phyloP scores from a whole-genome alignment of 257 asterid species.

The Gentiana macrophylla region DNA sequence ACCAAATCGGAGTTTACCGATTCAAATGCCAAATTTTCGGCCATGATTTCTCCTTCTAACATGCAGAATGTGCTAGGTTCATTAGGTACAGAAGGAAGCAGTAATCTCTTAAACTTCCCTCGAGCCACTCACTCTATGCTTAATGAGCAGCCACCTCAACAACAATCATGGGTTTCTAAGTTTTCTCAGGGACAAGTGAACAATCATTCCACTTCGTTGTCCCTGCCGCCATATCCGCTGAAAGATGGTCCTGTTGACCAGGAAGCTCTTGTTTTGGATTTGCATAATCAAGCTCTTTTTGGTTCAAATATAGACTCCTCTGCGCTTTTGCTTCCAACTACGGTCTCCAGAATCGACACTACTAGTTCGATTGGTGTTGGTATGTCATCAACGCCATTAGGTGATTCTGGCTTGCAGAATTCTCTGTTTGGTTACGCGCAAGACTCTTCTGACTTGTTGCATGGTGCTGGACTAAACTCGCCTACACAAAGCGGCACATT shows the following conservation, averaged over 20 bases:
- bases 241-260: slow-evolving; percentile 54
- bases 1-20: slow-evolving; percentile 46
- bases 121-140: slow-evolving; percentile 44
- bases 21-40: slow-evolving; percentile 36
- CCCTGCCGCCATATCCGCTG: slow-evolving; percentile 43
- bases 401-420: slow-evolving; percentile 56
- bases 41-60: slow-evolving; percentile 35
- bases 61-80: slow-evolving; percentile 72
- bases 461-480: slow-evolving; percentile 54
- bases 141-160: slow-evolving; percentile 54
- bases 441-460: slow-evolving; percentile 66
- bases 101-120: slow-evolving; percentile 47
- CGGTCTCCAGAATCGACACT: slow-evolving; percentile 39
- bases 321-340: slow-evolving; percentile 61
- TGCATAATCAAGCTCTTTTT: slow-evolving; percentile 53
- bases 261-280: slow-evolving; percentile 43
- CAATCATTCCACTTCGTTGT: slow-evolving; percentile 31
- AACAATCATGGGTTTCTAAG: slow-evolving; percentile 58
- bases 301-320: slow-evolving; percentile 59
- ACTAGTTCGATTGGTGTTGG: slow-evolving; percentile 47
- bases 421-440: slow-evolving; percentile 54
- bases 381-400: slow-evolving; percentile 50
- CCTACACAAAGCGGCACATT: slow-evolving; percentile 39
- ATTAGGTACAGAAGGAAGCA: slow-evolving; percentile 54
- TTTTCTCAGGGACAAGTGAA: slow-evolving; percentile 35